Conservation (phyloP, 768 basidiomycete genomes). For the Suillus occidentalis region DNA sequence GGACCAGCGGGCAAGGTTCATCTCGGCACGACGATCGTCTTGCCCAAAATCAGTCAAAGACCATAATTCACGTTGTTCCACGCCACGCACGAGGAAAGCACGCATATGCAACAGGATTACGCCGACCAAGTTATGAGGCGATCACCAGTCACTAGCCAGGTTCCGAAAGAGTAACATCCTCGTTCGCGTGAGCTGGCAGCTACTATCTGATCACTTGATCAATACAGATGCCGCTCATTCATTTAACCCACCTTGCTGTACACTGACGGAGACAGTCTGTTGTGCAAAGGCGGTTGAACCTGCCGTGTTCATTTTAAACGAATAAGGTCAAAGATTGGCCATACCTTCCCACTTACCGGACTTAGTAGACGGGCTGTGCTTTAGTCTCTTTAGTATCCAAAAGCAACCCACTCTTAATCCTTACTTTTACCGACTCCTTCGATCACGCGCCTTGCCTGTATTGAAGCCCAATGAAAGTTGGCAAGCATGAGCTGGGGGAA, state of each 20-base stretch:
- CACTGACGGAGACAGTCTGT: background rate
- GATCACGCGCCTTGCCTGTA: background rate
- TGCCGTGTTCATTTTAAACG: background rate
- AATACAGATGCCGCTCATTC: background rate
- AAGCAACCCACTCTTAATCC: background rate
- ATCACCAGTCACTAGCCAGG: background rate
- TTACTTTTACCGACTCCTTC: background rate
- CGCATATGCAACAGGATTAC: too few relatives aligned
- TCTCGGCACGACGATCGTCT: background rate
- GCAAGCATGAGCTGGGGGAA: background rate
- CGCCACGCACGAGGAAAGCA: background rate
- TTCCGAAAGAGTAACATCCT: background rate
- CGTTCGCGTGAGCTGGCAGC: background rate
- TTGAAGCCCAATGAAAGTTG: background rate
- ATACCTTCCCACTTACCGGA: background rate
- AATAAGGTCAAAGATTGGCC: background rate
- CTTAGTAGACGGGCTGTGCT: background rate
- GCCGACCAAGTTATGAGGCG: background rate
- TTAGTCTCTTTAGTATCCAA: background rate
- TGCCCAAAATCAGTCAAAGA: background rate
- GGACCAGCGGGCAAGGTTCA: background rate
- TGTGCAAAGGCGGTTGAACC: background rate
- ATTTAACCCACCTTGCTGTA: constrained; percentile 3
- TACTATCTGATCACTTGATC: background rate
- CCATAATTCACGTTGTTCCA: too few relatives aligned